Conservation (phyloP, 768 basidiomycete species). For the Hortiboletus flavorubellus region DNA sequence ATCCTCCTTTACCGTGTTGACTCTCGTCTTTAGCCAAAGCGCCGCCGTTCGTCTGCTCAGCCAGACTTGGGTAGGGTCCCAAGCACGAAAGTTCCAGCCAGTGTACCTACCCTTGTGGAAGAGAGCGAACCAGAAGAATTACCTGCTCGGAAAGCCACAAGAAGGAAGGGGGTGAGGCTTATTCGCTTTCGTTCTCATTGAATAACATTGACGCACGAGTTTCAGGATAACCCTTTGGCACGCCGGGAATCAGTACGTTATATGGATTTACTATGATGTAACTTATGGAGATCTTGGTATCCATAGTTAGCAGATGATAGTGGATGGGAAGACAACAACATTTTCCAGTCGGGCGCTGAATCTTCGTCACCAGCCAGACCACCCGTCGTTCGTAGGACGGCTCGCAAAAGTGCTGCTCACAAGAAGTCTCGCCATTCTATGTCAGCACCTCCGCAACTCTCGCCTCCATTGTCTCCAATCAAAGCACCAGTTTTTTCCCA, state of each 20-base stretch:
- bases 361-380: conserved; percentile 76
- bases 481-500: conserved; percentile 24
- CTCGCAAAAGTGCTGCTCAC: conserved; percentile 37
- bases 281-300: conserved; percentile 8
- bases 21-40: conserved; percentile 55
- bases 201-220: conserved; percentile 28
- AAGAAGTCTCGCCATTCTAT: conserved; percentile 65
- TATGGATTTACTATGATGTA: conserved; percentile 7
- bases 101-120: conserved; percentile 51
- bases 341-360: conserved; percentile 88
- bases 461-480: conserved; percentile 41
- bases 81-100: conserved; percentile 33
- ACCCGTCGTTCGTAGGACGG: conserved; percentile 47
- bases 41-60: conserved; percentile 76
- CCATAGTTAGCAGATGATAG: conserved; percentile 55
- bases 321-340: conserved; percentile 89
- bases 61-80: conserved; percentile 56
- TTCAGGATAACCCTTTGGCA: conserved; percentile 46
- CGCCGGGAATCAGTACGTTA: conserved; percentile 55
- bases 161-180: conserved; percentile 53
- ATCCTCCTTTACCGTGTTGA: conserved; percentile 11
- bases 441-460: conserved; percentile 63
- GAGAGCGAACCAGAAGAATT: conserved; percentile 73
- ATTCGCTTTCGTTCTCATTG: not conserved
- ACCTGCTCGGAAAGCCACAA: conserved; percentile 56